A percentile compares a stretch with the other conserved stretches of the same genome.
These are phyloP conservation scores for Gracilaria gracilis DNA, from an alignment of 23 red algal genomes.

Conservation along the genomic window DNA sequence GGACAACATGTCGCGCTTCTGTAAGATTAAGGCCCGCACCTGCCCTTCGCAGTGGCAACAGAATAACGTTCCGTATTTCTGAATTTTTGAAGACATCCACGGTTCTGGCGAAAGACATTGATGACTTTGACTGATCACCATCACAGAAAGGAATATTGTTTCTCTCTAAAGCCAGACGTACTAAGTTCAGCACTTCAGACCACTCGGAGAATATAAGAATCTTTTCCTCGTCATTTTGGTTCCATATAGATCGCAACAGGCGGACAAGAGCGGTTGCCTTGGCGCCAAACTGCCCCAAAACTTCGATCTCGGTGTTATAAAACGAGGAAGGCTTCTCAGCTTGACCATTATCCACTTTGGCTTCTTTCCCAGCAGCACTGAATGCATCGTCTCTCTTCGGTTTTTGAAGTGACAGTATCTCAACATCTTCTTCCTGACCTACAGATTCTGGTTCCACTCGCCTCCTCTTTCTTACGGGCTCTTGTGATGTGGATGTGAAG, in stretches of 20 bases:
- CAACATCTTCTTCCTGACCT: neutral
- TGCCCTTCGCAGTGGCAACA: slow-evolving; percentile 77
- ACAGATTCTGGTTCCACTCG: neutral
- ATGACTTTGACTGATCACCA: slow-evolving; percentile 13
- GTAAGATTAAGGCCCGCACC: slow-evolving; percentile 90
- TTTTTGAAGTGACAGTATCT: neutral
- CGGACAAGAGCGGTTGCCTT: slow-evolving; percentile 46
- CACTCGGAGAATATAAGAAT: slow-evolving; percentile 93
- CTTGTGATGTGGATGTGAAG: slow-evolving; percentile 19
- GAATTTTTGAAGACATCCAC: slow-evolving; percentile 45
- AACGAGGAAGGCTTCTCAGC: slow-evolving; percentile 41
- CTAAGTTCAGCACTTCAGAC: slow-evolving; percentile 73
- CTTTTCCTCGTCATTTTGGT: slow-evolving; percentile 41
- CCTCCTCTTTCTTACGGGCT: neutral
- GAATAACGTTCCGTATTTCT: slow-evolving; percentile 45
- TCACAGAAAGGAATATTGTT: slow-evolving; percentile 54
- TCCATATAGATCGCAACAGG: slow-evolving; percentile 42
- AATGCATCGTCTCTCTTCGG: neutral
- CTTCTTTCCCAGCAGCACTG: neutral
- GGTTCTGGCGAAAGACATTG: neutral
- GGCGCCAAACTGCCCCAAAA: slow-evolving; percentile 30
- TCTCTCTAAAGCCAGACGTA: slow-evolving; percentile 57
- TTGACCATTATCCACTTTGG: neutral
- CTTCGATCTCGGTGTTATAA: slow-evolving; percentile 25
- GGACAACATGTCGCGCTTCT: slow-evolving; percentile 86